These are phyloP conservation scores for Abortiporus biennis DNA, from an alignment of 1,284 basidiomycete genomes.

Conservation along the genomic window DNA sequence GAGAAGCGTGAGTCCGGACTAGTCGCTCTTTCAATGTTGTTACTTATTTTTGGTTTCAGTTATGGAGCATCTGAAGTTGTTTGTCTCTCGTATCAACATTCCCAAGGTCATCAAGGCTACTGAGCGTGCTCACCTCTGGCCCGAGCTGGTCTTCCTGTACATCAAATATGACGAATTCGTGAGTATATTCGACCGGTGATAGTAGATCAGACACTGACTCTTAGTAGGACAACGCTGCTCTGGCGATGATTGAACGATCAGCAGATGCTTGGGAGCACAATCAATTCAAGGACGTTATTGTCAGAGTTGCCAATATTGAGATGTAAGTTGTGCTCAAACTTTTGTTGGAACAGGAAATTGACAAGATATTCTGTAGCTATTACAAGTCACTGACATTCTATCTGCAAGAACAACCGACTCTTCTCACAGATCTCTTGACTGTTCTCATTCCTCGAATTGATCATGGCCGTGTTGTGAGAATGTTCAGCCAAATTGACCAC, in stretches of 20 bases:
- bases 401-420: conserved; percentile 87
- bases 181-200: conserved; percentile 23
- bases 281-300: conserved; percentile 95
- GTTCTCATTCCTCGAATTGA: conserved; percentile 93
- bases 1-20: conserved; percentile 68
- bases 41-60: conserved; percentile 39
- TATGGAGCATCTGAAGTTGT: conserved; percentile 98
- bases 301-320: conserved; percentile 96
- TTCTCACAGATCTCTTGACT: conserved; percentile 90
- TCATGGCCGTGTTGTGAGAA: conserved; percentile 90
- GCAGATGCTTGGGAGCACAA: conserved; percentile 99
- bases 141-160: conserved; percentile 98
- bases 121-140: conserved; percentile 97
- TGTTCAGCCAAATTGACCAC: conserved; percentile 94
- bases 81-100: conserved; percentile 97
- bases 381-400: conserved; percentile 89
- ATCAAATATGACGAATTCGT: conserved; percentile 97
- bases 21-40: background rate
- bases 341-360: conserved; percentile 82
- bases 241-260: conserved; percentile 97
- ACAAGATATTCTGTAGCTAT: conserved; percentile 57
- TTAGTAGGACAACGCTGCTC: conserved; percentile 82
- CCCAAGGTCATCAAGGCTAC: conserved; percentile 86
- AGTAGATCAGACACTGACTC: conserved; percentile 9
- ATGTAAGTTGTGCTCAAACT: conserved; percentile 51